phyloP scores from a whole-genome alignment of 495 filamentous ascomycete species.

The Penicillium cosmopolitanum region DNA sequence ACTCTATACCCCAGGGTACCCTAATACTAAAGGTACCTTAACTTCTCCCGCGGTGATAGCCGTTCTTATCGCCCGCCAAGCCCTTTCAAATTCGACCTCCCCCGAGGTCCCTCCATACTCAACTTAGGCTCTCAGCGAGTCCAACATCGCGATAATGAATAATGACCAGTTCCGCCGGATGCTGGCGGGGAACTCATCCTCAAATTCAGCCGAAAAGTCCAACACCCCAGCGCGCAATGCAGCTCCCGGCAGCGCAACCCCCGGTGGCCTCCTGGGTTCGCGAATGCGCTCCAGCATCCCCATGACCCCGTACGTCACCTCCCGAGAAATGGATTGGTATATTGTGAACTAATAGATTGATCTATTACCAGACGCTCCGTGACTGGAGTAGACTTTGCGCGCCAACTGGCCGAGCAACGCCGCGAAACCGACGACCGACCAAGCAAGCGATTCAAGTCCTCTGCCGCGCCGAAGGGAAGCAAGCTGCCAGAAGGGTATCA shows the following conservation, averaged over 20 bases:
- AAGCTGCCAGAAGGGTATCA: slow-evolving; percentile 79
- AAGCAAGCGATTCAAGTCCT: slow-evolving; percentile 72
- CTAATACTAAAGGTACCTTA: too few relatives aligned
- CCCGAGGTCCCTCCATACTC: not conserved
- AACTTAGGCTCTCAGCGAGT: not conserved
- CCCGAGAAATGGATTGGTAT: not conserved
- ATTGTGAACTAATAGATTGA: not conserved
- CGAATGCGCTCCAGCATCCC: slow-evolving; percentile 76
- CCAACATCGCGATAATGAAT: slow-evolving; percentile 65
- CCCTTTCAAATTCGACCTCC: slow-evolving; percentile 24
- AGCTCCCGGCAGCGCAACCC: slow-evolving; percentile 26
- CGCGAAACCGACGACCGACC: slow-evolving; percentile 50
- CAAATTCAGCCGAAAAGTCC: slow-evolving; percentile 21
- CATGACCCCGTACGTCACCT: slow-evolving; percentile 74
- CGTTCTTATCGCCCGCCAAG: slow-evolving; percentile 25
- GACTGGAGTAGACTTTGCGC: slow-evolving; percentile 72
- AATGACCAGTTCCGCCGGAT: slow-evolving; percentile 94
- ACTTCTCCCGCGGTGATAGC: not conserved
- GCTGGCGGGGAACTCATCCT: slow-evolving; percentile 55
- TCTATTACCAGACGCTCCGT: slow-evolving; percentile 64
- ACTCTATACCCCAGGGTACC: too few relatives aligned
- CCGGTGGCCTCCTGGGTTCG: slow-evolving; percentile 46
- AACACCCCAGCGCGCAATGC: slow-evolving; percentile 23
- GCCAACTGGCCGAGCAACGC: slow-evolving; percentile 81
- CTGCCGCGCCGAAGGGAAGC: slow-evolving; percentile 80